Evolutionary conservation across 1,284 basidiomycete genomes (phyloP), one percentile per base, ranked within the genome.

Genomic region (Calocybe gambosa): DNA sequence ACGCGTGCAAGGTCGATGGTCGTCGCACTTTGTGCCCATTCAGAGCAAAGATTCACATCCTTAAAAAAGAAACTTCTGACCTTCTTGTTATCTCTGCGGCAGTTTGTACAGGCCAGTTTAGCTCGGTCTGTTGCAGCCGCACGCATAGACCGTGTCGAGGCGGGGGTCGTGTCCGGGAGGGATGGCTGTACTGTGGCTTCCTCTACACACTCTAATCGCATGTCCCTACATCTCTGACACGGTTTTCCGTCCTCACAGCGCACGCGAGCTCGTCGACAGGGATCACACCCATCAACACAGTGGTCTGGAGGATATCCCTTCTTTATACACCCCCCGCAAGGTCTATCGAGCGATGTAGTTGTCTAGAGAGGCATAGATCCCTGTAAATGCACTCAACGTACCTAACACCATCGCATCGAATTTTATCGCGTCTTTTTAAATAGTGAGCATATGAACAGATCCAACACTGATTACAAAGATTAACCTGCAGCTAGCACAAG

Each of bases 31-130:
- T 23, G 55, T 58, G 53, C 7, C 25, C 9, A 28, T 45, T 50
- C 25, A 39, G 47, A 51, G 42, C 26, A 26, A 25, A 31, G 19
- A 1, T 3, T 26, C 7, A 21, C 28, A 29, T 2, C 9, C 16
- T 31, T 33, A 23, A 10, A 36, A 37, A 41, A n/a, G n/a, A 26
- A 42, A 40, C 34, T 38, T 46, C 42, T 52, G 47, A 72, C 78
- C 72, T 81, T 81, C 58, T 81, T 80, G 51, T 80, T 80, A 53
- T 80, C 77, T 51, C 73, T 69, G 18, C 78, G 70, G 58, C 78
- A 81, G 41, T 63, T 71, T 50, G 69, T 65, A 59, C 77, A 81
- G 2, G 77, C 78, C 49, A 77, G 50, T 55, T 78, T 79, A 38
- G 73, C 76, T 26, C 75, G 68, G 48, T 77, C 75, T 47, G 51